Evolutionary conservation across 2,329 filamentous ascomycete species (phyloP), one percentile per base, ranked within the genome.

Genomic region (Alternaria sp.): DNA sequence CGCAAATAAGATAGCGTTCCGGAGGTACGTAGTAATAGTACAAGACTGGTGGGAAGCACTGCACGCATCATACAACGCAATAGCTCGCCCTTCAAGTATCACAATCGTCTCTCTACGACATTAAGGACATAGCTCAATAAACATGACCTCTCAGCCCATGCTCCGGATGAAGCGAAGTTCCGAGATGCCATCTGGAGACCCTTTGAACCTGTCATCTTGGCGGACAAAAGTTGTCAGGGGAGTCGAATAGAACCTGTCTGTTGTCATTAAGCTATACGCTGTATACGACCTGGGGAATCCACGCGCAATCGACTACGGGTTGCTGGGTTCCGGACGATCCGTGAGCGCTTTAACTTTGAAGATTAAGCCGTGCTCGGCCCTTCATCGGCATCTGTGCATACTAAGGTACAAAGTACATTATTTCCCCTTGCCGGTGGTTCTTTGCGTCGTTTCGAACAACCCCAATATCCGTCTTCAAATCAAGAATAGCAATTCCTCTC

Each of bases 1-100:
- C 33, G 14, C 14, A 37, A 1, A n/a, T 15, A 2, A 5, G 7
- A 9, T 1, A 15, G 30, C 0, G 8, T 15, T 0, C 3, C 8
- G 5, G 12, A 33, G 1, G 8, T n/a, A 37, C 3, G 14, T 5
- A 9, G 33, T 9, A 7, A 7, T 9, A 37, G 3, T n/a, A 37
- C 1, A n/a, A 15, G 15, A 37, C 33, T 37, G 33, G 4, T 37
- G 33, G n/a, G 7, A 9, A 9, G 15, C 4, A 8, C 3, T 15
- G 0, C 30, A 33, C n/a, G 9, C 4, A 9, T n/a, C 15, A n/a
- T 3, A 10, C 33, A 9, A 41, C 4, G 15, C 15, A 9, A 41
- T 9, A 10, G 33, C 33, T 41, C 33, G 33, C 33, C 15, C 15
- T 10, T 10, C 4, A 41, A 41, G 33, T 41, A n/a, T 1, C 15